Evolutionary conservation across 148 eudicot species (phyloP), one percentile per base, ranked within the genome.

Genomic region (Persicaria tinctoria): DNA sequence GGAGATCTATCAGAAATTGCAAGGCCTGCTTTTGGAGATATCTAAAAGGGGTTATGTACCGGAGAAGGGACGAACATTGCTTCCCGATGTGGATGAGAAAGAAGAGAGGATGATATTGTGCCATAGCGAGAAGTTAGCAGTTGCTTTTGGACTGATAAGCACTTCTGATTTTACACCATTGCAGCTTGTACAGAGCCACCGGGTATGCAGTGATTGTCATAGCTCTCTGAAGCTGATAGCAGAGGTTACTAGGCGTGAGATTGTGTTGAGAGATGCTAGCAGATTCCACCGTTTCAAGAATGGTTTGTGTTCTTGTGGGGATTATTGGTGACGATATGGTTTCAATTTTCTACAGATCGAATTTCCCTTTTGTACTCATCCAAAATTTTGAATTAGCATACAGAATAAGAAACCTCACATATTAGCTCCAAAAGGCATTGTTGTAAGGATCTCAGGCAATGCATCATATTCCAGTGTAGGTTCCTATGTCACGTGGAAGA

Each of bases 281-380:
- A 84, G 89, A 76, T 91, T 89, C 68, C 96, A 91, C 84, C 93
- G 75, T 18, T 91, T 91, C 64, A 80, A 74, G 74, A 79, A 84
- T 73, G 93, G 93, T 46, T 78, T 54, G 62, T 91, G 97, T 73
- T 89, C 97, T 75, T 91, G 97, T 88, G 92, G 97, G 59, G 93
- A 91, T 86, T 91, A 91, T 78, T 91, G 97, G 97, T 91, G 80
- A 47, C 82, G 46, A 50, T 80, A 45, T 63, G 68, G 1, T 53
- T 53, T 12, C 56, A 3, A 14, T 14, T n/a, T 53, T 53, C n/a
- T 53, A 12, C n/a, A 1, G 17, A 53, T 53, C 16, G 17, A 53
- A 53, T 14, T 14, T 53, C 16, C 56, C 56, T 13, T 18, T 57
- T 57, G 41, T 32, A 32, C 2, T 32, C 41, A 32, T 32, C 41